phyloP scores from a whole-genome alignment of 768 basidiomycete genomes.

The Glaciozyma martinii region DNA sequence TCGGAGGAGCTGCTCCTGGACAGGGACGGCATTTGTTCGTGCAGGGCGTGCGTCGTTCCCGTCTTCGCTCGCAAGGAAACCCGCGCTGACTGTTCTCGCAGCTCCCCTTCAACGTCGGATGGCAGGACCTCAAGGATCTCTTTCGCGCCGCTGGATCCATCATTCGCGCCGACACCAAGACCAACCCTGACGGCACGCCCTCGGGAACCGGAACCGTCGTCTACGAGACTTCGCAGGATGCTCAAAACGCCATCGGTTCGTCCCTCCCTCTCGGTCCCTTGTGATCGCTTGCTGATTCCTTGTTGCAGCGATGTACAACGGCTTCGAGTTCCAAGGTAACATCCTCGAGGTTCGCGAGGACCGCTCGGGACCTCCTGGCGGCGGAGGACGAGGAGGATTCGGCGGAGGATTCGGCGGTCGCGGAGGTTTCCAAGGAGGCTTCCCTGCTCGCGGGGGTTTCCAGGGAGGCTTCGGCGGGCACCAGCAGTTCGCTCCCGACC shows the following conservation, averaged over 20 bases:
- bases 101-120: constrained; percentile 94
- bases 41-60: constrained; percentile 25
- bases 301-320: constrained; percentile 78
- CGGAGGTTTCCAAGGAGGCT: constrained; percentile 45
- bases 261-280: constrained; percentile 21
- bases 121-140: constrained; percentile 90
- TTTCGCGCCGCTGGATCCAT: constrained; percentile 94
- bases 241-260: constrained; percentile 81
- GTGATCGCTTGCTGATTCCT: not conserved
- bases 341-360: constrained; percentile 95
- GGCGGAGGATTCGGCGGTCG: constrained; percentile 53
- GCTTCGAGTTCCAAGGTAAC: constrained; percentile 94
- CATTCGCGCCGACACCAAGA: constrained; percentile 89
- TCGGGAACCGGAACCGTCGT: constrained; percentile 79
- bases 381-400: constrained; percentile 44
- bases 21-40: constrained; percentile 21
- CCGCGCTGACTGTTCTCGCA: constrained; percentile 37
- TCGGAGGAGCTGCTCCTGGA: constrained; percentile 7
- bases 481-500: constrained; percentile 49
- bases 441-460: constrained; percentile 50
- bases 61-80: constrained; percentile 69
- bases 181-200: constrained; percentile 67
- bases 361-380: constrained; percentile 48
- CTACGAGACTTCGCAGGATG: constrained; percentile 83
- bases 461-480: constrained; percentile 49